These are phyloP conservation scores for Zygotorulaspora chibaensis DNA, from an alignment of 805 yeast genomes.

Conservation along the genomic window DNA sequence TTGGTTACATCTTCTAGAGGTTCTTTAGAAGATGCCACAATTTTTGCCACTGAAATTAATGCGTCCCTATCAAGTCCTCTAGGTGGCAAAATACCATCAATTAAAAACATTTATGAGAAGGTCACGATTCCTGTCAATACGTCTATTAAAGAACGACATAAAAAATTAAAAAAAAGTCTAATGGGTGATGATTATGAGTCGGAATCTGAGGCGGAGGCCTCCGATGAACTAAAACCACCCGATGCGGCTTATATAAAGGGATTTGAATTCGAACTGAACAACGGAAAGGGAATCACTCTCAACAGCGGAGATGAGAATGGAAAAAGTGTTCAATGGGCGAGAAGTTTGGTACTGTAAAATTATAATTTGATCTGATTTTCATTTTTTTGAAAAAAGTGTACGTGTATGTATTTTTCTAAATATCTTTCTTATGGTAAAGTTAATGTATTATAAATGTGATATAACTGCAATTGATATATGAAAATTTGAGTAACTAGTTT, in stretches of 20 bases:
- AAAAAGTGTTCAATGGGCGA: constrained; percentile 3
- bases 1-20: constrained; percentile 31
- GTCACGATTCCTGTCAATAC: constrained; percentile 33
- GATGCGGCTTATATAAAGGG: constrained; percentile 34
- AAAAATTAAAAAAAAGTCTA: constrained; percentile 15
- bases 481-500: too few relatives aligned
- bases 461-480: neutral
- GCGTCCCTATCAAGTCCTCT: constrained; percentile 16
- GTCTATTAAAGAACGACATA: constrained; percentile 25
- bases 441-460: neutral
- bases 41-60: constrained; percentile 34
- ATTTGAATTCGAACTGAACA: constrained; percentile 16
- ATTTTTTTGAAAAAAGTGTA: too few relatives aligned
- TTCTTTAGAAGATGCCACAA: constrained; percentile 31
- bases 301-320: neutral
- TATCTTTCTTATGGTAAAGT: neutral
- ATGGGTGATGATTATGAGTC: constrained; percentile 18
- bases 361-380: neutral
- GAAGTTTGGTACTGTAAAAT: neutral
- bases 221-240: constrained; percentile 4
- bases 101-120: constrained; percentile 25
- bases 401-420: too few relatives aligned
- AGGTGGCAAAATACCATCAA: constrained; percentile 21
- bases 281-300: neutral
- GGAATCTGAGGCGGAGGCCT: constrained; percentile 6